Base-by-base conservation (phyloP, 75 land plant species). In the Gnetum montanum region DNA sequence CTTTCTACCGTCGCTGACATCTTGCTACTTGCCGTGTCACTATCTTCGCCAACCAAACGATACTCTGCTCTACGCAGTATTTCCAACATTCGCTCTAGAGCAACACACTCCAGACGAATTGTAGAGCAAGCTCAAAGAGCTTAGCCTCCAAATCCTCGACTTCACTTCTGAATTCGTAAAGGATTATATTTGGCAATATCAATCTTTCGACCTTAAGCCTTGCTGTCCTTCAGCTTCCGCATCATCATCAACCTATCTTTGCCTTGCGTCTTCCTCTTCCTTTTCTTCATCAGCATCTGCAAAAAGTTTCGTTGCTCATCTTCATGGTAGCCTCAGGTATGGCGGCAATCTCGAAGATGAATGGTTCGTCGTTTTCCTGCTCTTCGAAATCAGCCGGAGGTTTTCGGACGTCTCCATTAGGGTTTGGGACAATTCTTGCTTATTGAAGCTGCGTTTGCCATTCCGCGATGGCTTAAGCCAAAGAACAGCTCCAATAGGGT, bases 301-400 rank as follows among this genome's bases (percentile, higher is more conserved):
- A 4, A 11, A 23, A 12, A 54, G 5, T 29, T 19, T 23, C 6
- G 31, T 66, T 6, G 73, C 81, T 23, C 90, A 82, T 66, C 77
- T 95, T 41, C 72, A 65, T 43, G 99, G 99, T 34, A 76, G 54
- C 46, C 55, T 73, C 36, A 72, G 67, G 13, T 90, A 62, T 55
- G 99, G 96, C 22, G 96, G 90, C 66, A 82, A 86, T 43, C 62
- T 95, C 23, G 91, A 88, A 25, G 99, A 95, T 62, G 99, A 95
- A 60, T 95, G 99, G 99, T 90, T 95, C 64, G 72, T 86, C 20
- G 99, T 90, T 43, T 83, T 60, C 41, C 68, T 95, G 27, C 63
- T 90, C 34, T 76, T 68, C 66, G 59, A 66, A 15, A 62, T 78
- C 34, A 72, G 88, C 23, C 51, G 57, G 19, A 11, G 34, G 0